Percentiles rank a stretch among this genome's conserved stretches.
These are phyloP conservation scores for Jackrogersella minutella DNA, from an alignment of 495 filamentous ascomycete species.

Conservation along the genomic window DNA sequence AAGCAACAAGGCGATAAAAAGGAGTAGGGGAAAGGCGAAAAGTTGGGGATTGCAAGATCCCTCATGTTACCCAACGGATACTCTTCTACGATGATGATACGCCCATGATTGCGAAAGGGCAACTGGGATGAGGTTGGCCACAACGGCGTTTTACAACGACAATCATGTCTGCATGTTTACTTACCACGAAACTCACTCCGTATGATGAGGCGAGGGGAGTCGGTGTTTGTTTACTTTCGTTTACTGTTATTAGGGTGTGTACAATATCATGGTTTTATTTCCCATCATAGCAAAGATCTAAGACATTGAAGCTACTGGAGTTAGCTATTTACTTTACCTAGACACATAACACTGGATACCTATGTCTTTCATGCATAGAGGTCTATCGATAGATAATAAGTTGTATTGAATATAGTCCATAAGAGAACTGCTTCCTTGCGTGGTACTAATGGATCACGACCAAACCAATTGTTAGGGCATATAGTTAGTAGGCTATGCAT, in stretches of 20 bases:
- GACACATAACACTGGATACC: too few relatives aligned
- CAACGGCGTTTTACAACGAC: conserved; percentile 15
- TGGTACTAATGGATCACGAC: too few relatives aligned
- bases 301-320: conserved; percentile 22
- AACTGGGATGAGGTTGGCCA: conserved; percentile 11
- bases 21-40: not conserved
- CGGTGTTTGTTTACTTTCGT: conserved; percentile 23
- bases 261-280: conserved; percentile 20
- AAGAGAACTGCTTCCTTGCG: too few relatives aligned
- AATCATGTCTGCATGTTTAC: conserved; percentile 4
- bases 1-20: too few relatives aligned
- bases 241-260: conserved; percentile 31
- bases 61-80: not conserved
- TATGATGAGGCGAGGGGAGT: conserved; percentile 1
- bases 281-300: conserved; percentile 17
- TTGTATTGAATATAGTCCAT: too few relatives aligned
- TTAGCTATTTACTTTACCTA: not conserved
- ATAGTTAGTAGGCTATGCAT: too few relatives aligned
- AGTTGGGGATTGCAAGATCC: conserved; percentile 11
- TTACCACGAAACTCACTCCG: not conserved
- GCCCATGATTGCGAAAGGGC: conserved; percentile 9
- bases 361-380: too few relatives aligned
- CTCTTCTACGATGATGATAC: conserved; percentile 25
- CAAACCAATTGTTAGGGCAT: too few relatives aligned
- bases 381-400: not conserved